phyloP scores from a whole-genome alignment of 345 rosid genomes.

The rapeseed (Brassica napus) region Da-Ae NC_063434.1:28197501-28198000 shows the following conservation, averaged over 20 bases:
- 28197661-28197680: constrained; percentile 28
- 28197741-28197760: neutral
- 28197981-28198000: too few relatives aligned
- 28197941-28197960: neutral
- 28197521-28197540: constrained; percentile 55
- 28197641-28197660: constrained; percentile 30
- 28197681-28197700: neutral
- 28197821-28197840: neutral
- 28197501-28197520: constrained; percentile 50
- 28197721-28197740: neutral
- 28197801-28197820: constrained; percentile 8
- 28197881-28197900: too few relatives aligned
- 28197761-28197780: constrained; percentile 6
- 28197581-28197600: constrained; percentile 44
- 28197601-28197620: constrained; percentile 66
- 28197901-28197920: neutral
- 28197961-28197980: too few relatives aligned
- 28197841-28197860: neutral
- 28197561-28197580: constrained; percentile 49
- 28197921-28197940: neutral
- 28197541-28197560: constrained; percentile 42
- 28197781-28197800: neutral
- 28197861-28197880: neutral
- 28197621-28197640: constrained; percentile 52
- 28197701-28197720: neutral